Base-by-base conservation (phyloP, 2,329 filamentous ascomycete species). In the Cladosporium sp. region DNA sequence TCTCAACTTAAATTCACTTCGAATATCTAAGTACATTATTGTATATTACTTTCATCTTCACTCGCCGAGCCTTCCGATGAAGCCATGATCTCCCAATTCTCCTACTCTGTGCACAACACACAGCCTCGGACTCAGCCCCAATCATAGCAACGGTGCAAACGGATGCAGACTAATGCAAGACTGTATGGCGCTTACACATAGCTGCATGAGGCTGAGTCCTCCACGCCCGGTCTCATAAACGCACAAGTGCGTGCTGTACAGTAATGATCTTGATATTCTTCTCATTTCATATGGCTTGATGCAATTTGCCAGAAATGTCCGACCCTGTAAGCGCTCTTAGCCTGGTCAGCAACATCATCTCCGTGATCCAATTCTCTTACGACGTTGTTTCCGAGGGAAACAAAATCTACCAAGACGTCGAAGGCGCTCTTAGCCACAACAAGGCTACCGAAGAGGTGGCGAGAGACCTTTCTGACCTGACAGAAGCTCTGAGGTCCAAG, bases 351-450 rank as follows among this genome's bases (percentile, higher is more conserved):
- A 46, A 38, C 11, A 32, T 46, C 4, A 46, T 46, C 3, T 33
- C 36, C 3, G 43, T 46, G 3, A 38, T 46, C 2, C 43, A 46
- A 20, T 46, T 46, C 16, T 30, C 22, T 1, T 46, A 46, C 15
- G 43, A 46, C 11, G 38, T 46, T 12, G 43, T 46, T 1, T 46
- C 43, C 1, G 43, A 46, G 3, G 43, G 43, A n/a, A 46, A 46
- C 43, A 46, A 38, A 15, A 11, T 46, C 20, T 46, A 46, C 5
- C 32, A 46, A 11, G 43, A 46, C 18, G 32, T 32, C 30, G 18
- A 15, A n/a, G 33, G 43, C 1, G 32, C 38, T 1, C 43, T 46
- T 9, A 46, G 19, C 2, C 20, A 38, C 15, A 46, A 46, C 43
- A 46, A 46, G 19, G 15, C 43, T 2, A n/a, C 30, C 20, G 43